Percentiles rank a stretch among this genome's conserved stretches.
Evolutionary conservation across 306 rosid species (phyloP).

Genomic region (Vigna nakashimae): DNA sequence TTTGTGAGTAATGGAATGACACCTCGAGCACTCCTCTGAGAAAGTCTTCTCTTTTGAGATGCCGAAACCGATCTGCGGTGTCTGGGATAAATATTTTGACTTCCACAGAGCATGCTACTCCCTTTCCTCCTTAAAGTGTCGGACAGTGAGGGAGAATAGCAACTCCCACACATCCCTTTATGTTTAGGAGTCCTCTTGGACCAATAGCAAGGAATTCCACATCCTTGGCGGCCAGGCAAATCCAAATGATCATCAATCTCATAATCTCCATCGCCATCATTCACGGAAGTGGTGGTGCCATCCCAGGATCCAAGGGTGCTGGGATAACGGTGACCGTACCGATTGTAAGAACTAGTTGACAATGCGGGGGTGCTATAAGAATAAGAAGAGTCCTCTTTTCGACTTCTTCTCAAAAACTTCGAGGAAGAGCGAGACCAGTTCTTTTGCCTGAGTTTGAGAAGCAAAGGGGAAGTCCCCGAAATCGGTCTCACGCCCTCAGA

Average conservation of each 20-base stretch:
- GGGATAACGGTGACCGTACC: conserved; percentile 63
- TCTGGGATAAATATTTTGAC: conserved; percentile 65
- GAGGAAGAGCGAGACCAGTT: conserved; percentile 71
- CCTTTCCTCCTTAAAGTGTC: conserved; percentile 92
- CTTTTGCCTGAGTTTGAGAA: conserved; percentile 65
- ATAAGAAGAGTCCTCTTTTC: conserved; percentile 85
- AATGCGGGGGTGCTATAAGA: conserved; percentile 93
- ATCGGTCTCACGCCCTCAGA: conserved; percentile 67
- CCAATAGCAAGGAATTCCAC: conserved; percentile 99
- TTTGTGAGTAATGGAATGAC: conserved; percentile 80
- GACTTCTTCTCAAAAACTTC: conserved; percentile 55
- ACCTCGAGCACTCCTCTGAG: conserved; percentile 74
- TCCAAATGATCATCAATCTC: conserved; percentile 78
- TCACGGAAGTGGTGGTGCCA: conserved; percentile 78
- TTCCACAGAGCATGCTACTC: conserved; percentile 77
- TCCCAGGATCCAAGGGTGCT: conserved; percentile 97
- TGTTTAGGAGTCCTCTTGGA: conserved; percentile 80
- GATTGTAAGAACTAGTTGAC: conserved; percentile 85
- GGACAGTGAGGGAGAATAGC: conserved; percentile 89
- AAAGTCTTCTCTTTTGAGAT: conserved; percentile 63
- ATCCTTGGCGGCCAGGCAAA: conserved; percentile 83
- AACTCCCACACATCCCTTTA: conserved; percentile 68
- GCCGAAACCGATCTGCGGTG: conserved; percentile 56
- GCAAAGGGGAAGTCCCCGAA: conserved; percentile 75
- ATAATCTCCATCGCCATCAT: conserved; percentile 70